phyloP scores from a whole-genome alignment of 306 rosid species.

The Pachyrhizus erosus region DNA sequence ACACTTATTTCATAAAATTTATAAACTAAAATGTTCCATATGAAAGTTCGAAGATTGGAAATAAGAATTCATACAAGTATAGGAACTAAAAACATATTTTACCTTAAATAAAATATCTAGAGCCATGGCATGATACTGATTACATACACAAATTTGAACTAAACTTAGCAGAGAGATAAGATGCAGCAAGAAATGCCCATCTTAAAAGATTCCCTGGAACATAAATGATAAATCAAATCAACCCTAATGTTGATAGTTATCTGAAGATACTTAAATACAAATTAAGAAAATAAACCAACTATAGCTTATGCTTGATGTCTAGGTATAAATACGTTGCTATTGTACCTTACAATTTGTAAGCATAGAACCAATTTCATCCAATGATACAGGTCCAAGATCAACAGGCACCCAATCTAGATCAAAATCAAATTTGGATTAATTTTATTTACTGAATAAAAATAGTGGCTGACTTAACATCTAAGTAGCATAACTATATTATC shows the following conservation, averaged over 20 bases:
- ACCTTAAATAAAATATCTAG: no score
- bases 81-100: no score
- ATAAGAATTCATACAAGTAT: no score
- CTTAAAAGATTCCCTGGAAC: constrained; percentile 22
- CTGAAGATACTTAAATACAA: not conserved
- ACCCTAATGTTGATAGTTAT: constrained; percentile 14
- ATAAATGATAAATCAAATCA: constrained; percentile 21
- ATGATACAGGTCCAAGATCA: constrained; percentile 82
- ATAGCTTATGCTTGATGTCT: constrained; percentile 10
- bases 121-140: constrained; percentile 5
- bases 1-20: no score
- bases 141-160: not conserved
- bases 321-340: constrained; percentile 22
- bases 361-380: constrained; percentile 64
- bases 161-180: constrained; percentile 29
- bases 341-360: constrained; percentile 74
- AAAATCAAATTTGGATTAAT: constrained; percentile 22
- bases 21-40: no score
- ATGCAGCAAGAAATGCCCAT: constrained; percentile 1
- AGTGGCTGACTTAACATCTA: constrained; percentile 12
- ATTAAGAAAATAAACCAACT: constrained; percentile 36
- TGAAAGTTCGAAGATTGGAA: no score
- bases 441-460: constrained; percentile 28
- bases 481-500: constrained; percentile 2
- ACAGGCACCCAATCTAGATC: constrained; percentile 80